Evolutionary conservation across 164 flowering plant genomes (phyloP), one percentile per base, ranked within the genome.

Genomic region (Cinnamomum chago): DNA sequence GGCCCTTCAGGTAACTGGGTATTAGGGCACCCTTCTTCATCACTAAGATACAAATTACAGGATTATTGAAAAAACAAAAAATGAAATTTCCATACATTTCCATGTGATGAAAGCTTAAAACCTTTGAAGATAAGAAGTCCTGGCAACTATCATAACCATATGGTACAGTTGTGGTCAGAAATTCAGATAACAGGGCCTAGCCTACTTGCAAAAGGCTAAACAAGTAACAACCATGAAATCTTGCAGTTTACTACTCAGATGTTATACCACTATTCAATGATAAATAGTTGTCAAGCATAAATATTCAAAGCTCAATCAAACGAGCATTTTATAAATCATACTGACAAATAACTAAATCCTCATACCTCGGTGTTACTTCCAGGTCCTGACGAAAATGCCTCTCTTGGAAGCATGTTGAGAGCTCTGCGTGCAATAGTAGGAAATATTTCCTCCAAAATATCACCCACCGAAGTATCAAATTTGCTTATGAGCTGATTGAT

Each of bases 401-500:
- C 90, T 72, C 83, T 80, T 52, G 93, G 97, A 15, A 96, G 91
- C 71, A 93, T 78, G 78, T 78, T 83, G 71, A 96, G 89, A 20
- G 88, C 81, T 76, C 91, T 85, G 79, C 89, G 82, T 58, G 92
- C 93, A 84, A 96, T 88, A 65, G 82, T 79, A 68, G 99, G 99
- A 83, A 88, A 96, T 64, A 96, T 86, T 80, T 91, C 92, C 71
- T 88, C 97, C 85, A 96, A 55, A 77, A 96, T 91, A 73, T 82
- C 92, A 67, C 72, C 79, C 55, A 92, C 84, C 27, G 72, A 78
- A 50, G 89, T 76, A 73, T 69, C 84, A 88, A 96, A 96, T 79
- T 96, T 96, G 88, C 95, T 86, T 51, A 94, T 96, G 2, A 96
- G 92, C 79, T 96, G 99, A 85, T 94, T 94, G 68, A 94, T 88